A percentile compares a stretch with the other conserved stretches of the same genome.
Conservation (phyloP, 164 flowering plant genomes). For the Warburgia ugandensis region DNA sequence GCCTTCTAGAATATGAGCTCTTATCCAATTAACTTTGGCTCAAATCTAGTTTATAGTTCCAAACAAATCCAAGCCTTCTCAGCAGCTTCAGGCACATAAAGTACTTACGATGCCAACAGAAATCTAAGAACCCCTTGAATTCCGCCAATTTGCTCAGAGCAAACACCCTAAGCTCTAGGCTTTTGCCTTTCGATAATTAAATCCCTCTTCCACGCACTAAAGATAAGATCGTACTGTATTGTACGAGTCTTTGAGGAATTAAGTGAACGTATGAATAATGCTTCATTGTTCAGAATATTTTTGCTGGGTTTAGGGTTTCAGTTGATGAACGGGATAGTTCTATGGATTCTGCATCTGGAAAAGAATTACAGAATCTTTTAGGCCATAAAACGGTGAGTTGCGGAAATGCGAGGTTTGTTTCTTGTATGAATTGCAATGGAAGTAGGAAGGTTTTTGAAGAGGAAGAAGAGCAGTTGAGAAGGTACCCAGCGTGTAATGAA, state of each 20-base stretch:
- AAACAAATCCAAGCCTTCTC: conserved; percentile 51
- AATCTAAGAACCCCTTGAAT: neutral
- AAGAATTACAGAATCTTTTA: conserved; percentile 47
- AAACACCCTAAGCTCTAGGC: conserved; percentile 6
- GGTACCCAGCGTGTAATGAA: conserved; percentile 78
- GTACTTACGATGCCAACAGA: neutral
- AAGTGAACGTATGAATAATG: conserved; percentile 89
- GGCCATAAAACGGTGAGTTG: conserved; percentile 46
- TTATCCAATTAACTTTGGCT: too few relatives aligned
- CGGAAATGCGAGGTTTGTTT: conserved; percentile 85
- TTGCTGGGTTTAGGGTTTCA: conserved; percentile 61
- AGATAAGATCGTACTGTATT: conserved; percentile 57
- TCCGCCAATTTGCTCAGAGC: neutral
- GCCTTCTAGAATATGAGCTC: too few relatives aligned
- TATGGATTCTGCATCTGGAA: conserved; percentile 68
- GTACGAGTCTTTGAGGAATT: conserved; percentile 78
- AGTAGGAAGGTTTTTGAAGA: conserved; percentile 74
- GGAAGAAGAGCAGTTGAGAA: conserved; percentile 40
- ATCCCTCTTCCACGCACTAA: conserved; percentile 26
- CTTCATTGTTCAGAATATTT: conserved; percentile 47
- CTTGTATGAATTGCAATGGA: conserved; percentile 70
- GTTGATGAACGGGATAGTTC: conserved; percentile 90
- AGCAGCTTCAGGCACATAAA: conserved; percentile 24
- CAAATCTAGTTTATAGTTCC: too few relatives aligned
- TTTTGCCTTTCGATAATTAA: conserved; percentile 11